phyloP scores from a whole-genome alignment of 2,329 filamentous ascomycete genomes.

The Parastagonospora avenae region DNA sequence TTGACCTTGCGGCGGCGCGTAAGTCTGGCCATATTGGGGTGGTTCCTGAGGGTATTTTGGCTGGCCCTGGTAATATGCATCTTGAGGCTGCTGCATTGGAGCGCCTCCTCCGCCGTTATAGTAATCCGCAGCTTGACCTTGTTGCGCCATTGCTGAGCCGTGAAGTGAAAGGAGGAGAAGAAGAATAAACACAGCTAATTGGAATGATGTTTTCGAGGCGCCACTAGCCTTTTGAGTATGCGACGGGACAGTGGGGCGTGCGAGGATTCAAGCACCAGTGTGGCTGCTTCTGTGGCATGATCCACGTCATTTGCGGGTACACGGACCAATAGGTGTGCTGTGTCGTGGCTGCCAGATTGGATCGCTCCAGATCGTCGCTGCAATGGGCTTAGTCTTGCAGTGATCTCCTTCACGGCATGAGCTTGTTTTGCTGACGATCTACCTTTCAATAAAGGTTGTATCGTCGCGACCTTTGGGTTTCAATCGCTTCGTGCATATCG shows the following conservation, averaged over 20 bases:
- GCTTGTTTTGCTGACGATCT: constrained; percentile 4
- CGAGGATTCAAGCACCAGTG: background rate
- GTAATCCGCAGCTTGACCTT: constrained; percentile 47
- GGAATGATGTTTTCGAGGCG: constrained; percentile 4
- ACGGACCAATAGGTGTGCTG: constrained; percentile 3
- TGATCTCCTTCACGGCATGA: constrained; percentile 1
- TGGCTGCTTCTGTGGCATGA: background rate
- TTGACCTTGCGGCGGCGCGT: constrained; percentile 33
- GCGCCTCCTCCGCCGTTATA: constrained; percentile 34
- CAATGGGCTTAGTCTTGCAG: background rate
- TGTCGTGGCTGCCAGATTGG: constrained; percentile 17
- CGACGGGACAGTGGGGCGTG: constrained; percentile 2
- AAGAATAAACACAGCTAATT: background rate
- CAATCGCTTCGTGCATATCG: background rate
- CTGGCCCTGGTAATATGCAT: constrained; percentile 31
- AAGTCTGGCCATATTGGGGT: constrained; percentile 40
- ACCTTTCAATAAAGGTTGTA: background rate
- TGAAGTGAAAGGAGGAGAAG: constrained; percentile 1
- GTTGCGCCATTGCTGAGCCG: constrained; percentile 34
- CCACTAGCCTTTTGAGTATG: constrained; percentile 4
- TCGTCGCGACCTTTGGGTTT: background rate
- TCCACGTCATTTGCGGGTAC: constrained; percentile 9
- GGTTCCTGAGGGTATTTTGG: constrained; percentile 38
- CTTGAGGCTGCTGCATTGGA: constrained; percentile 25
- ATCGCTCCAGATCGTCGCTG: constrained; percentile 14